phyloP scores from a whole-genome alignment of 257 asterid genomes.

The Ligustrum vulgare region DNA sequence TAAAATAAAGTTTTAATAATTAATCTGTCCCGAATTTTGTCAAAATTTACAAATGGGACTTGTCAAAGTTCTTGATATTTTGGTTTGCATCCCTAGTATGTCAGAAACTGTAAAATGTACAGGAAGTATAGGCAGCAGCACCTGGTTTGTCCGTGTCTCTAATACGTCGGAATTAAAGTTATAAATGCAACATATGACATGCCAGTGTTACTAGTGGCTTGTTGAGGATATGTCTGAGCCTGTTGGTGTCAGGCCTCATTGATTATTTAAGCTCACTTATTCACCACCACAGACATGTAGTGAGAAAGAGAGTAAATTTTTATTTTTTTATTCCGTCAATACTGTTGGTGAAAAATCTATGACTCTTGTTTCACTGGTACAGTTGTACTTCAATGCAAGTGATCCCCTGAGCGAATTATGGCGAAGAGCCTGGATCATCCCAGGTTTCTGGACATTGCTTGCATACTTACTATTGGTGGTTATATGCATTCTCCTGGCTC shows the following conservation, averaged over 20 bases:
- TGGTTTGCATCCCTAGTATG: neutral
- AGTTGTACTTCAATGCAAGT: slow-evolving; percentile 94
- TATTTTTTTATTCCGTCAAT: neutral
- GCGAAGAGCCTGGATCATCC: slow-evolving; percentile 95
- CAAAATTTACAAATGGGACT: neutral
- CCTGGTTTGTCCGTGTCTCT: neutral
- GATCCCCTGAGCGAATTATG: slow-evolving; percentile 88
- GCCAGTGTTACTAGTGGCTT: neutral
- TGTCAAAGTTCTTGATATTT: neutral
- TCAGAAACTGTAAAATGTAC: neutral
- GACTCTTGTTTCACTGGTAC: slow-evolving; percentile 29
- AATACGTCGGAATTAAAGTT: neutral
- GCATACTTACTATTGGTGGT: slow-evolving; percentile 72
- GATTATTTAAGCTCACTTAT: neutral
- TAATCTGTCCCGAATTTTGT: neutral
- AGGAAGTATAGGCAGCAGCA: neutral
- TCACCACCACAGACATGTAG: neutral
- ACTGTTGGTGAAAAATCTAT: slow-evolving; percentile 17
- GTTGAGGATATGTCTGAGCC: neutral
- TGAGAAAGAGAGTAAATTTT: neutral
- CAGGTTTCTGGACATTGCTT: slow-evolving; percentile 90
- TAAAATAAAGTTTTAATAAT: too few relatives aligned
- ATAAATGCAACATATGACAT: neutral
- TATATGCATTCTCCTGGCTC: slow-evolving; percentile 86
- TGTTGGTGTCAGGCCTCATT: neutral